Evolutionary conservation across 2,329 filamentous ascomycete species (phyloP), one percentile per base, ranked within the genome.

Genomic region (Colletotrichum tamarilloi): DNA sequence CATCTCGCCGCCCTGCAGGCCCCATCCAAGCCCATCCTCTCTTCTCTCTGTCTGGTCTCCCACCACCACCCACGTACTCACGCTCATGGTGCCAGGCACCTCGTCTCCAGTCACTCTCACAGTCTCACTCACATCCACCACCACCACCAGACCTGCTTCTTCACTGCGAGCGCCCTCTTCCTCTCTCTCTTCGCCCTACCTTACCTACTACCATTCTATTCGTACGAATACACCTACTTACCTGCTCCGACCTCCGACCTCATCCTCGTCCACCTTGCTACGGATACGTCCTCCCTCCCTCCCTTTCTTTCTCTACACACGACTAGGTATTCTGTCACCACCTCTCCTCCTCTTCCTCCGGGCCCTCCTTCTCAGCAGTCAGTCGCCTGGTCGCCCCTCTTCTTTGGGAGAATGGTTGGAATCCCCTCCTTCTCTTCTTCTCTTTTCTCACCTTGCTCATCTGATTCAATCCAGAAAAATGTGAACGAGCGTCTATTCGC

Each of bases 11-110:
- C 65, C 69, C 69, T 72, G 69, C 66, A 73, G 70, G 67, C 72
- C 69, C 72, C 60, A 72, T 74, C 72, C 72, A 67, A 60, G 68
- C 69, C 72, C 60, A 72, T 74, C 72, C 72, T 73, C 69, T 74
- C 72, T 68, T 73, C 59, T 68, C 72, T 73, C 72, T 46, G 63
- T 68, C 68, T 42, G 42, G 64, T 62, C 30, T 19, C 38, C 56
- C 56, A 60, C 32, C 38, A 42, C 38, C 38, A 42, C 38, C 38
- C 38, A 42, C 38, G 38, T 14, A 42, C 32, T 35, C 32, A 42
- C 30, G 30, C 38, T 42, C 38, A 42, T 49, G 67, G n/a, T 69
- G 42, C 57, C 55, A 26, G 49, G 24, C 63, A 49, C 49, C 57
- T 72, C 64, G 68, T 58, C 49, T 64, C 30, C 67, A 64, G 38